Evolutionary conservation across 1,284 basidiomycete species (phyloP), one percentile per base, ranked within the genome.

Genomic region (Earliella scabrosa): DNA sequence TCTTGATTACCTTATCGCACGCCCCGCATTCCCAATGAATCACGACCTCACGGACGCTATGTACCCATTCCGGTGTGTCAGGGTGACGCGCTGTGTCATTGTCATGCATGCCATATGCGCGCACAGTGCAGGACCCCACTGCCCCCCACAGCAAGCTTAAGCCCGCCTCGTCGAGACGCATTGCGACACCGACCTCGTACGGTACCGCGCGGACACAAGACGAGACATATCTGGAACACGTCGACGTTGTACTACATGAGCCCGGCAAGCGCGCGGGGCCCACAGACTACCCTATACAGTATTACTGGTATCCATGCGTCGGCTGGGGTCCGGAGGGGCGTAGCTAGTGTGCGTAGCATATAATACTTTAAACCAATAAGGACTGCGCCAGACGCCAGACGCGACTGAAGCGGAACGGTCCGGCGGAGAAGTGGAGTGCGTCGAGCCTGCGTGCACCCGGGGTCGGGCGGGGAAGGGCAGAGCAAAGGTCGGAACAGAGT

Each of bases 191-290:
- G 16, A 20, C 8, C 36, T 9, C 8, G 13, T 11, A 16, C 8
- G 35, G 5, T 16, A 16, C 8, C 8, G 10, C 24, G 20, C 21
- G n/a, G 9, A 38, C 3, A 16, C 45, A 48, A 35, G 49, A 29
- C 6, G 29, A 31, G 29, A 44, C 23, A n/a, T 18, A 50, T 53
- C 13, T 18, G 50, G 53, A 38, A 50, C n/a, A 24, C 45, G 45
- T 49, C 41, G 45, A 29, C 39, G 34, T 50, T 58, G 52, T 55
- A 51, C 48, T 60, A 54, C 56, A 52, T 29, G 38, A 45, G 39
- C 39, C 23, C 23, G 26, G 39, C 45, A 31, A 7, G 27, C 24
- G 32, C 39, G 34, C 45, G 1, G 23, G 24, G 50, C 39, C 10
- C 29, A 43, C 27, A 21, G 36, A 24, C 52, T 51, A 52, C 39